These are phyloP conservation scores for Metarhizium guizhouense DNA, from an alignment of 2,329 filamentous ascomycete species.

Conservation along the genomic window DNA sequence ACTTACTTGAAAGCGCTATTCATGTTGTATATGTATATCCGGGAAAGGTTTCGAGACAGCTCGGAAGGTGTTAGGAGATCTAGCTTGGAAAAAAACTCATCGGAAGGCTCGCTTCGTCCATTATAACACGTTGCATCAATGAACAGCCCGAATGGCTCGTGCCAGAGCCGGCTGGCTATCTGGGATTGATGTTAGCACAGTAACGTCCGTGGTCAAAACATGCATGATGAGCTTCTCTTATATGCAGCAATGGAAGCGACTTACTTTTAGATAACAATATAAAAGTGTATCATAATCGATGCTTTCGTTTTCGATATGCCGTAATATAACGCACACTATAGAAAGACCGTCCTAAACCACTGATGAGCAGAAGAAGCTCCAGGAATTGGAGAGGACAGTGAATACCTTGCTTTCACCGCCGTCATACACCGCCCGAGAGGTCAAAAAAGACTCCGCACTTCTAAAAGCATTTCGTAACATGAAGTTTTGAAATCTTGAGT, in stretches of 20 bases:
- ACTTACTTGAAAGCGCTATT: constrained; percentile 56
- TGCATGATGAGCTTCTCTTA: no score
- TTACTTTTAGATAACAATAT: constrained; percentile 59
- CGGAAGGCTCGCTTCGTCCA: constrained; percentile 56
- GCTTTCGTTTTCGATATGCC: constrained; percentile 56
- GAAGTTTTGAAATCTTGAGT: constrained; percentile 63
- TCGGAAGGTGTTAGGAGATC: constrained; percentile 55
- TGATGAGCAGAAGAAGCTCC: constrained; percentile 1
- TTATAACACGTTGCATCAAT: constrained; percentile 64
- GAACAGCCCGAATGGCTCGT: constrained; percentile 57
- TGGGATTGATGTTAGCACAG: constrained; percentile 16
- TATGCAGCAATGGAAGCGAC: constrained; percentile 6
- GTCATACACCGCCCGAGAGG: constrained; percentile 58
- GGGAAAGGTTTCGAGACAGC: constrained; percentile 46
- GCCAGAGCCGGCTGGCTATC: constrained; percentile 63
- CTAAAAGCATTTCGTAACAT: constrained; percentile 62
- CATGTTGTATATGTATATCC: constrained; percentile 66
- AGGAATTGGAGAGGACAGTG: neutral
- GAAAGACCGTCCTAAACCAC: constrained; percentile 52
- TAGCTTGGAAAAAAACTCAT: constrained; percentile 55
- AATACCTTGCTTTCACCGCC: constrained; percentile 58
- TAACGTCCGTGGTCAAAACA: neutral
- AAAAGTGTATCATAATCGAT: constrained; percentile 58
- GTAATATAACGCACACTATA: constrained; percentile 59
- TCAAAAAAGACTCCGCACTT: constrained; percentile 55